Evolutionary conservation across 305 asterid genomes (phyloP).

Genomic region (Petunia hybrid): DNA sequence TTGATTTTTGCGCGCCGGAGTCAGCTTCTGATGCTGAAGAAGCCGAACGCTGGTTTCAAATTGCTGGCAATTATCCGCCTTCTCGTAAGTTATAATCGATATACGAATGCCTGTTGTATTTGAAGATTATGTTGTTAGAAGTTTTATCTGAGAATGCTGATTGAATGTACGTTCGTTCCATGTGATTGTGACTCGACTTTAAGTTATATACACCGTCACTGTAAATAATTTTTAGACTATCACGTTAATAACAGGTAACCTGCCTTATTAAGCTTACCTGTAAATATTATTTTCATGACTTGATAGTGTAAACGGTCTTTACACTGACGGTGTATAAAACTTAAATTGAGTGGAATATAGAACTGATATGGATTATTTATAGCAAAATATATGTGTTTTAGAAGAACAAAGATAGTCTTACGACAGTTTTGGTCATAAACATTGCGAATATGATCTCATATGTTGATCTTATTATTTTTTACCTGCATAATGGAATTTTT

Average conservation of each 20-base stretch:
- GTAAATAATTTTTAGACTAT: no score
- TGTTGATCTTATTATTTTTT: neutral
- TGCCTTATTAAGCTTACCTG: no score
- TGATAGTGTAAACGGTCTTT: no score
- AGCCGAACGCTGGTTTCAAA: constrained; percentile 76
- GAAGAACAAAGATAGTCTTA: neutral
- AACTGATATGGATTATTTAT: constrained; percentile 4
- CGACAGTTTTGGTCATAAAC: neutral
- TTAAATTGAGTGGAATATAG: neutral
- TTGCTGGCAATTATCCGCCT: constrained; percentile 72
- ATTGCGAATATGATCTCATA: neutral
- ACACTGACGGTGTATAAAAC: no score
- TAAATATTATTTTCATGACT: no score
- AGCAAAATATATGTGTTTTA: neutral
- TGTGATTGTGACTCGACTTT: neutral
- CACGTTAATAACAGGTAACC: no score
- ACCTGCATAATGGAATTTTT: neutral
- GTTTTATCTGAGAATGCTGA: neutral
- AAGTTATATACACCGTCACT: no score
- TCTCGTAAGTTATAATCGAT: constrained; percentile 63
- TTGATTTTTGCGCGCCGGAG: constrained; percentile 68
- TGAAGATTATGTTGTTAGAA: neutral
- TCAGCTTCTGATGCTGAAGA: constrained; percentile 54
- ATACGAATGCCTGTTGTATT: neutral
- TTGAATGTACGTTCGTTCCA: constrained; percentile 10